phyloP scores from a whole-genome alignment of 2,329 filamentous ascomycete species.

The Alternaria viburni region DNA sequence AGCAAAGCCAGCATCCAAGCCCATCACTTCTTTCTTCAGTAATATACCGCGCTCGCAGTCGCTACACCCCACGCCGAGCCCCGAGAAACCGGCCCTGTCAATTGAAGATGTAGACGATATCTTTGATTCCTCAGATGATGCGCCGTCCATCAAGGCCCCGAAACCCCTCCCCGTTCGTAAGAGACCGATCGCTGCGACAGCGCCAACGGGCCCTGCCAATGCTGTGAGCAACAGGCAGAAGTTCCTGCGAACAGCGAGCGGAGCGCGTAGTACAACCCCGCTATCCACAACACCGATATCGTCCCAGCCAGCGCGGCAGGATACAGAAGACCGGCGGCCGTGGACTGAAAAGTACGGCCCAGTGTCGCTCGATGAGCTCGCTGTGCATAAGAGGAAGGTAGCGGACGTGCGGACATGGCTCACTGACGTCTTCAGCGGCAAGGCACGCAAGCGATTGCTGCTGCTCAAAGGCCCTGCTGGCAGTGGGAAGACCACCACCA shows the following conservation, averaged over 20 bases:
- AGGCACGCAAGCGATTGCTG: constrained; percentile 70
- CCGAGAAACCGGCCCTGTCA: constrained; percentile 43
- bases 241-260: constrained; percentile 51
- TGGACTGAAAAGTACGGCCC: constrained; percentile 91
- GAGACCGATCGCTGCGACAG: constrained; percentile 25
- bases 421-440: constrained; percentile 71
- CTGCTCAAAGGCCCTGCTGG: constrained; percentile 90
- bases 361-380: constrained; percentile 77
- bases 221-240: constrained; percentile 49
- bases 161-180: constrained; percentile 41
- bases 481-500: constrained; percentile 88
- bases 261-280: constrained; percentile 38
- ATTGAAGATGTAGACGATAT: constrained; percentile 46
- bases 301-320: constrained; percentile 26
- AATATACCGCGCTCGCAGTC: constrained; percentile 50
- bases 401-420: constrained; percentile 85
- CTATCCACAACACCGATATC: constrained; percentile 26
- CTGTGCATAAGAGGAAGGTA: constrained; percentile 94
- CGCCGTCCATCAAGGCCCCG: constrained; percentile 24
- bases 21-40: constrained; percentile 59
- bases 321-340: constrained; percentile 67
- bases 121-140: constrained; percentile 45
- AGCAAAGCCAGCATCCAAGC: constrained; percentile 48
- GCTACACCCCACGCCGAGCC: constrained; percentile 48
- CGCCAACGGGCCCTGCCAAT: constrained; percentile 21